These are phyloP conservation scores for Nymphaea colorata DNA, from an alignment of 164 flowering plant genomes.

Conservation along the genomic window DNA sequence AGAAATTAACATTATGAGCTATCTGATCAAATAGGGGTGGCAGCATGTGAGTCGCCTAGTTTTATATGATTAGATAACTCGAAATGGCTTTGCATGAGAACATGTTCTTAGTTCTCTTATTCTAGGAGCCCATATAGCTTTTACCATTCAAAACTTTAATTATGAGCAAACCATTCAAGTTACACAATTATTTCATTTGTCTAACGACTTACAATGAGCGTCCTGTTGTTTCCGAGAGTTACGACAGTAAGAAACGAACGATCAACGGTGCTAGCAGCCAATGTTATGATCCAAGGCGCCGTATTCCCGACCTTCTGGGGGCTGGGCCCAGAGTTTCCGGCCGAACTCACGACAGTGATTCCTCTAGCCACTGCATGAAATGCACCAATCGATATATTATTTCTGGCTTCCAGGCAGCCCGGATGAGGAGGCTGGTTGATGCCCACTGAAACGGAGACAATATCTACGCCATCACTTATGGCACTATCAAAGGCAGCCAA, in stretches of 20 bases:
- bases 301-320: conserved; percentile 14
- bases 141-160: too few relatives aligned
- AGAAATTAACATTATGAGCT: too few relatives aligned
- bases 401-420: conserved; percentile 10
- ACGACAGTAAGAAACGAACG: conserved; percentile 16
- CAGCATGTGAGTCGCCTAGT: too few relatives aligned
- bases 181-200: not conserved
- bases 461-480: conserved; percentile 20
- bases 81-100: too few relatives aligned
- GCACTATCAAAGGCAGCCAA: conserved; percentile 19
- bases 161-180: not conserved
- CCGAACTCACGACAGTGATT: conserved; percentile 15
- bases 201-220: not conserved
- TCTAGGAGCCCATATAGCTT: too few relatives aligned
- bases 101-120: too few relatives aligned
- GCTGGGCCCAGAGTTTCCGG: conserved; percentile 17
- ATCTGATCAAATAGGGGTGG: too few relatives aligned
- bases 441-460: conserved; percentile 14
- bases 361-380: conserved; percentile 20
- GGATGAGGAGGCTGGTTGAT: conserved; percentile 8
- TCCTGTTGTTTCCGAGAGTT: conserved; percentile 13
- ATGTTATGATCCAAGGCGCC: conserved; percentile 18
- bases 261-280: conserved; percentile 20
- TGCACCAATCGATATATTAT: conserved; percentile 9
- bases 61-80: too few relatives aligned